Evolutionary conservation across 1,284 basidiomycete species (phyloP).

Genomic region (Acaromyces ingoldii): DNA sequence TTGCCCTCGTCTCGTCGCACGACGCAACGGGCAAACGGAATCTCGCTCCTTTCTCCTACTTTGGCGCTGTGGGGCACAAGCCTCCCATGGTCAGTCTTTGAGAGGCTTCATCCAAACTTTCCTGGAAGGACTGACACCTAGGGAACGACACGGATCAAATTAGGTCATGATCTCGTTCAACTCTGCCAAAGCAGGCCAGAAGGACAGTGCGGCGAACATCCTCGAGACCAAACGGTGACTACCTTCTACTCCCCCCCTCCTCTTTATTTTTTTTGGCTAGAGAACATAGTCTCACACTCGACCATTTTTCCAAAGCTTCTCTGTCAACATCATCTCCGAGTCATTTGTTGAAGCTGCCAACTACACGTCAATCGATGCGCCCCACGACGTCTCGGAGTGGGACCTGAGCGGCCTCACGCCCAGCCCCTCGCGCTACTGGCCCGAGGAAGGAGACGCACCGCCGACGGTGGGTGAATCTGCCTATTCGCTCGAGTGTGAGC

Average conservation of each 20-base stretch:
- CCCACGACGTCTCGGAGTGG: not conserved
- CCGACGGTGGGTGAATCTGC: not conserved
- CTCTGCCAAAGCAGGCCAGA: slow-evolving; percentile 51
- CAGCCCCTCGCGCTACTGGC: not conserved
- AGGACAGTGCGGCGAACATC: slow-evolving; percentile 69
- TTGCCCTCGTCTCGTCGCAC: slow-evolving; percentile 12
- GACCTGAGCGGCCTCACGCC: not conserved
- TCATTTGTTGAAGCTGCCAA: not conserved
- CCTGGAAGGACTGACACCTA: too few relatives aligned
- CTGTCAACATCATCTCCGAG: not conserved
- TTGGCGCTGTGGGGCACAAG: slow-evolving; percentile 2
- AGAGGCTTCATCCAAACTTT: too few relatives aligned
- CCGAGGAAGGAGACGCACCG: not conserved
- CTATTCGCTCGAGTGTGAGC: not conserved
- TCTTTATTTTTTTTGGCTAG: not conserved
- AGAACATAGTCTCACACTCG: not conserved
- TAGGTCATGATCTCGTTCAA: slow-evolving; percentile 16
- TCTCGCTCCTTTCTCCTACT: slow-evolving; percentile 13
- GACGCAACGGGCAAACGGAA: slow-evolving; percentile 8
- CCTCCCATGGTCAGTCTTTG: slow-evolving; percentile 9
- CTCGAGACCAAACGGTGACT: slow-evolving; percentile 55
- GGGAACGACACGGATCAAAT: too few relatives aligned
- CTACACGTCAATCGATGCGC: not conserved
- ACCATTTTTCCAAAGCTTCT: not conserved
- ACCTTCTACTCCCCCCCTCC: not conserved